A percentile compares a stretch with the other conserved stretches of the same genome.
Evolutionary conservation across 352 stramenopile genomes (phyloP).

Genomic region (Globisporangium apiculatum): DNA sequence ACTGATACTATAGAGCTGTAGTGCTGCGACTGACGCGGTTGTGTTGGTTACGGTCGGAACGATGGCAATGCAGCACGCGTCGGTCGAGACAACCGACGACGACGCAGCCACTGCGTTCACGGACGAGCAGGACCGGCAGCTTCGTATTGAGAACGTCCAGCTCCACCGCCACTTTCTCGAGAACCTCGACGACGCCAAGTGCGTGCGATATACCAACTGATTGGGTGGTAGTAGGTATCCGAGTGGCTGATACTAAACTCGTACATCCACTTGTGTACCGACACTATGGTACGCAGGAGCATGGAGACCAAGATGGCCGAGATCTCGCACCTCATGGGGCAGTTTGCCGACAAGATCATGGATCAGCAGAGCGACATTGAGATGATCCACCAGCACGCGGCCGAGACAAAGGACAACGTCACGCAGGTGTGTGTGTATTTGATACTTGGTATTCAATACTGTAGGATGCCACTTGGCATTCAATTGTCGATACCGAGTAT

Average conservation of each 20-base stretch:
- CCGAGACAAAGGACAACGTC: conserved; percentile 67
- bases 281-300: conserved; percentile 24
- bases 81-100: conserved; percentile 32
- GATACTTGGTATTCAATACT: too few species aligned
- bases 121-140: conserved; percentile 48
- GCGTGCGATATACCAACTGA: conserved; percentile 1
- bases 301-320: conserved; percentile 84
- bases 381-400: conserved; percentile 62
- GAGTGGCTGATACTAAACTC: background rate
- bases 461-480: too few species aligned
- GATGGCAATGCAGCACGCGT: conserved; percentile 10
- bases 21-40: background rate
- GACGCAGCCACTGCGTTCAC: conserved; percentile 47
- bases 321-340: conserved; percentile 79
- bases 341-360: conserved; percentile 83
- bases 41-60: background rate
- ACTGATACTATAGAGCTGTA: too few species aligned
- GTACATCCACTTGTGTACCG: too few species aligned
- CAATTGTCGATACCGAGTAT: too few species aligned
- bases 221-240: background rate
- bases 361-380: conserved; percentile 77
- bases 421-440: conserved; percentile 30
- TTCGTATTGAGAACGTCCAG: conserved; percentile 65
- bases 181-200: conserved; percentile 83
- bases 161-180: conserved; percentile 82